These are phyloP conservation scores for Aureobasidium sp. DNA, from an alignment of 2,329 filamentous ascomycete genomes.

Conservation along the genomic window DNA sequence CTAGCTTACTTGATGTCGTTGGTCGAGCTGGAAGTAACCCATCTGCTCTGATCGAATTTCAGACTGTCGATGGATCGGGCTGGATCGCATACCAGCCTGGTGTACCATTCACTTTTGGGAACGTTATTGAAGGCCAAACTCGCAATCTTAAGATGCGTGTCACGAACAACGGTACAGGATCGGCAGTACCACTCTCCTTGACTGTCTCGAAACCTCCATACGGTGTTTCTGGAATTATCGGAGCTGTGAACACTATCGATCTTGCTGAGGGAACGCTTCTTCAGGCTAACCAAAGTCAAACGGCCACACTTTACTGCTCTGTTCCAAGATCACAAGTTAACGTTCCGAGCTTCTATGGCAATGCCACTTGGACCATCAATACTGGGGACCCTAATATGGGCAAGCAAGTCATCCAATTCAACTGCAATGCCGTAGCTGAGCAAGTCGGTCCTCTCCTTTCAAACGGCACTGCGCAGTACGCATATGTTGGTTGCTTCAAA, in stretches of 20 bases:
- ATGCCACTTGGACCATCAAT: conserved; percentile 51
- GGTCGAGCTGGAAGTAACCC: conserved; percentile 46
- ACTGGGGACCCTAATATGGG: conserved; percentile 47
- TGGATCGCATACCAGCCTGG: conserved; percentile 44
- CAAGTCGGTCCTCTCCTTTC: conserved; percentile 45
- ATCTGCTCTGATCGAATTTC: conserved; percentile 48
- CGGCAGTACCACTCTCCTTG: conserved; percentile 45
- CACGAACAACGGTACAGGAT: conserved; percentile 45
- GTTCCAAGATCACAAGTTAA: conserved; percentile 51
- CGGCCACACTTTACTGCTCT: conserved; percentile 48
- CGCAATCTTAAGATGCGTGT: conserved; percentile 45
- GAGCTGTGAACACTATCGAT: conserved; percentile 49
- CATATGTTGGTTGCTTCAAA: conserved; percentile 49
- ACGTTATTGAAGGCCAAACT: conserved; percentile 47
- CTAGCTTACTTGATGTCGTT: conserved; percentile 41
- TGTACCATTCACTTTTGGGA: conserved; percentile 48
- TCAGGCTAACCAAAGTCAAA: conserved; percentile 43
- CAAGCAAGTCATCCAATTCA: conserved; percentile 48
- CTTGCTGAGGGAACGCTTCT: conserved; percentile 51
- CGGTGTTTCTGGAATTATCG: conserved; percentile 47
- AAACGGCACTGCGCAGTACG: conserved; percentile 43
- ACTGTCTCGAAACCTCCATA: conserved; percentile 57
- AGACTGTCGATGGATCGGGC: conserved; percentile 42
- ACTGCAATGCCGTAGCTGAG: conserved; percentile 45
- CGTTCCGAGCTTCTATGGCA: conserved; percentile 42